Evolutionary conservation across 2,329 filamentous ascomycete genomes (phyloP), one percentile per base, ranked within the genome.

Genomic region (Fusarium begoniae): DNA sequence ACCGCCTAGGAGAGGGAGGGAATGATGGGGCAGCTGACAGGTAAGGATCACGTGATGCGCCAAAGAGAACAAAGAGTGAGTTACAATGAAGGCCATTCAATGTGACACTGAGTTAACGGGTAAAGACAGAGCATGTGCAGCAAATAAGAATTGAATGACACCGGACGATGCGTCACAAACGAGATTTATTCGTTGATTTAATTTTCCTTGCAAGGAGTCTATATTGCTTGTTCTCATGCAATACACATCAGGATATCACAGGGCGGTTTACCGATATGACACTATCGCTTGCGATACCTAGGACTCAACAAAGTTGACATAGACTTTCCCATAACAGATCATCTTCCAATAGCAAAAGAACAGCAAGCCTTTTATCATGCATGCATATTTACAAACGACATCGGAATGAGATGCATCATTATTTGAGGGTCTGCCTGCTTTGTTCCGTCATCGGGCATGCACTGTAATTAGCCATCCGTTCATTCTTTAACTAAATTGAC

Each of bases 21-120:
- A 61, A 53, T 70, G 58, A 74, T 70, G 76, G 69, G 76, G 73
- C 77, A 78, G 73, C 74, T 76, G 76, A 76, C 61, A 66, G 37
- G 37, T 35, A 30, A 17, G 57, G 60, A 60, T 80, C 79, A 80
- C 79, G 80, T 80, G 79, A 73, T 24, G 12, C 5, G 12, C 13
- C 20, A 32, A 43, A 59, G 48, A 56, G 55, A 47, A 69, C 70
- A 72, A 74, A 75, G 65, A 35, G 32, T 35, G 32, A 51, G 40
- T 24, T 24, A 15, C 48, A 24, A 50, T 26, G 43, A 26, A n/a
- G 11, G n/a, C 11, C 35, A 28, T 35, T 40, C 30, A 50, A 40
- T 43, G 35, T 63, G 43, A 41, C 20, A 30, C 48, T 37, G n/a
- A 32, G 18, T 50, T 38, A 28, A 48, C 51, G 14, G 35, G 51